Percentiles rank a stretch among this genome's conserved stretches.
phyloP scores from a whole-genome alignment of 75 land plant genomes.

The Sequoia sempervirens region DNA sequence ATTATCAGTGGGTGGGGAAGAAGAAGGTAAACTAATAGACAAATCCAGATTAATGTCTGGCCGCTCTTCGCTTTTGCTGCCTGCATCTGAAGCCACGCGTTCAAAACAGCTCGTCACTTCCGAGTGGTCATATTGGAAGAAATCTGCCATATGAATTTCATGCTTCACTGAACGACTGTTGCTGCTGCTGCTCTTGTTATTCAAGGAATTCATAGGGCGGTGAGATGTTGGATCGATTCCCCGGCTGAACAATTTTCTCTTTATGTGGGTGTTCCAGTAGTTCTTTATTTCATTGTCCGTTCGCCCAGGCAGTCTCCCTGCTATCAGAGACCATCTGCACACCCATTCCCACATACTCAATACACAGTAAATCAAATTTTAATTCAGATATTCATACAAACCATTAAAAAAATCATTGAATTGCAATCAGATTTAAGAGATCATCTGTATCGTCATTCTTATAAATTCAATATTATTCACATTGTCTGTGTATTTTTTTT shows the following conservation, averaged over 20 bases:
- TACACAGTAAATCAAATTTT: too few species aligned
- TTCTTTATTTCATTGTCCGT: constrained; percentile 16
- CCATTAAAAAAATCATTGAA: too few species aligned
- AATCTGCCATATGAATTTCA: not conserved
- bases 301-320: constrained; percentile 8
- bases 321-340: constrained; percentile 19
- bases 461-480: too few species aligned
- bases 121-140: not conserved
- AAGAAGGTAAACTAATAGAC: constrained; percentile 20
- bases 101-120: not conserved
- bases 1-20: not conserved
- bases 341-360: not conserved
- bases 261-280: constrained; percentile 16
- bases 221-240: constrained; percentile 15
- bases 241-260: constrained; percentile 7
- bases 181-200: not conserved
- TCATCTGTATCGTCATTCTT: too few species aligned
- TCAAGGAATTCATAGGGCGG: not conserved
- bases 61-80: not conserved
- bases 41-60: constrained; percentile 25
- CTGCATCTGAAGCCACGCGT: not conserved
- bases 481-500: too few species aligned
- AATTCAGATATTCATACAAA: too few species aligned
- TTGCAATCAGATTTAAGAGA: too few species aligned
- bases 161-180: not conserved